Base-by-base conservation (phyloP, 1,284 basidiomycete genomes). In the Sporisorium scitamineum region DNA sequence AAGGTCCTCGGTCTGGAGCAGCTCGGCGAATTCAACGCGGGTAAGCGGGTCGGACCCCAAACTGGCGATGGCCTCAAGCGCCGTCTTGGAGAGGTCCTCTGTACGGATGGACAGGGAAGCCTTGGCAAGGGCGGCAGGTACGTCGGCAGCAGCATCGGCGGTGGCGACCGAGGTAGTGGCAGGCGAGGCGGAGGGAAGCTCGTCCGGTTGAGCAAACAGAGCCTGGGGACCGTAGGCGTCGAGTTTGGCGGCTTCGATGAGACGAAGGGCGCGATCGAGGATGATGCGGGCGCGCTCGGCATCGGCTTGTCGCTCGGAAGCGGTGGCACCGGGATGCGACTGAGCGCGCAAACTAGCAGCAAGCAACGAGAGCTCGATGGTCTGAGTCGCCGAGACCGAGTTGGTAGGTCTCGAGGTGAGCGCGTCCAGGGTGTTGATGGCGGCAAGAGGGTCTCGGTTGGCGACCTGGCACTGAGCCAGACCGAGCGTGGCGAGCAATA, bases 391-490 rank as follows among this genome's bases (percentile, higher is more conserved):
- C 27, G 69, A 76, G 26, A 62, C 64, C 11, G 68, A 58, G 44
- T 61, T 53, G 39, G 62, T 32, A 18, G 80, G 76, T 29, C 73
- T 50, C 6, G 57, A 31, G 11, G 80, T 76, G 60, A 83, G 73
- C 2, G 48, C 63, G 10, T 84, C 83, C 47, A 83, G 77, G 27
- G 83, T 80, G 59, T 77, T 77, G 44, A 74, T 74, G 20, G 83
- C 83, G 6, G 80, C 79, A 9, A 81, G 69, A 27, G 62, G 58
- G 44, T 82, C 81, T 24, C 77, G 70, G 26, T 78, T 76, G 20
- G 70, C 64, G 37, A 82, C 61, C 60, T 84, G 80, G 32, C 83
- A 76, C 63, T 85, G 84, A 20, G 84, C 82, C 0, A 82, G 65
- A 48, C 82, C 79, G n/a, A 85, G 70, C 3, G 76, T 68, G n/a